Evolutionary conservation across 2,329 filamentous ascomycete species (phyloP), one percentile per base, ranked within the genome.

Genomic region (Fusarium papillatum): DNA sequence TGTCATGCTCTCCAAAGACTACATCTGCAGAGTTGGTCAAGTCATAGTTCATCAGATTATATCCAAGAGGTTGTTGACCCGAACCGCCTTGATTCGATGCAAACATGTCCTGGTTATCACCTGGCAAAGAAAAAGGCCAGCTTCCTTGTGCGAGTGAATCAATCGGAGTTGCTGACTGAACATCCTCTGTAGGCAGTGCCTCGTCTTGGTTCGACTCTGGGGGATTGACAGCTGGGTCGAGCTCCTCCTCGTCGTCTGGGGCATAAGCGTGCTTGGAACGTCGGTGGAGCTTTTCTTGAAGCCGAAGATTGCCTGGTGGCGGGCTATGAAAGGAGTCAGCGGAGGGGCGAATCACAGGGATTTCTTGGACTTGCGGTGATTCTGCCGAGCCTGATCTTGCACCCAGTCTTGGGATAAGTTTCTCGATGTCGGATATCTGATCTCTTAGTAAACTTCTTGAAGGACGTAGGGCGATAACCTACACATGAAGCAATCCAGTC

Each of bases 211-310:
- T 34, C 1, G 60, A 48, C 4, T 69, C 68, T 4, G 57, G 59
- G 1, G 68, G 73, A 17, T 68, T 31, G 1, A 76, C 2, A 0
- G 67, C 66, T 0, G 76, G 73, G 0, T 75, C 75, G 5, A 57
- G 16, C 4, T 75, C 69, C 3, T 79, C 75, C 10, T 76, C 69
- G 9, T 75, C 75, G 0, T 71, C 68, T 5, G 75, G 71, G 0
- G 73, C 75, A 26, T 64, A 76, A 0, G 69, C 76, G 46, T 78
- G 61, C 29, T 76, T 79, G 2, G 77, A 79, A 8, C 77, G 71
- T 2, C 77, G 74, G 14, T 79, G 76, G 0, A 79, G 24, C 1
- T 71, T 78, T 3, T 73, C 68, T 1, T 76, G 76, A 0, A 61
- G 10, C 0, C 50, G 62, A 1, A 76, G 11, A 1, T 57, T n/a